Evolutionary conservation across 1,284 basidiomycete species (phyloP), one percentile per base, ranked within the genome.

Genomic region (Moniliophthora roreri): DNA sequence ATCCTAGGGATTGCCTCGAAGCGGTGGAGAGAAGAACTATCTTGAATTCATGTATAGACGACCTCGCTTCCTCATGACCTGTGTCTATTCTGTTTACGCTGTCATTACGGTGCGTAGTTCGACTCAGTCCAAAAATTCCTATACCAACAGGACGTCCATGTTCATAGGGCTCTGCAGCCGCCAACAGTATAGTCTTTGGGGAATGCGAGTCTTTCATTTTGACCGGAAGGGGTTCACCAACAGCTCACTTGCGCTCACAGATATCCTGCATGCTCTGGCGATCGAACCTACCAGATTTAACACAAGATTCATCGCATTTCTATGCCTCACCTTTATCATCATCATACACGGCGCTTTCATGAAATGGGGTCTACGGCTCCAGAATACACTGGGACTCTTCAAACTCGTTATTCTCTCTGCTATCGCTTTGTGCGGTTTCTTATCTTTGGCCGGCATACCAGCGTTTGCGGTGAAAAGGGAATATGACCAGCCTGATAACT

Each of bases 11-110:
- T 70, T 88, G 4, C 88, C 87, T 3, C 73, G 80, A 3, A 89
- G 77, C 53, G 89, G 89, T 2, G 89, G 84, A 15, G 89, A 91
- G 71, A 89, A 89, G 70, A 86, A 84, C 52, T 91, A 91, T 60
- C 69, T 91, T 32, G 87, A 90, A 55, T 87, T 77, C 61, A 80
- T 89, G 24, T 91, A 81, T 66, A 74, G 80, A 39, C 72, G 72
- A 15, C 89, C 89, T 5, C 77, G 73, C 53, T 86, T 82, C 59
- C 67, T 91, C 52, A 73, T 72, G 5, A 83, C 83, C 2, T 87
- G 84, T 59, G 64, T 76, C 10, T 90, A 79, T 59, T 77, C 82
- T 0, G 69, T 78, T 8, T 87, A 88, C 62, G 79, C 81, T 0
- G 60, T 87, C 11, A 75, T 87, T 18, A 78, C 81, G 32, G 85